Conservation (phyloP, 176 grass and related monocot species). For the Thalia dealbata region DNA sequence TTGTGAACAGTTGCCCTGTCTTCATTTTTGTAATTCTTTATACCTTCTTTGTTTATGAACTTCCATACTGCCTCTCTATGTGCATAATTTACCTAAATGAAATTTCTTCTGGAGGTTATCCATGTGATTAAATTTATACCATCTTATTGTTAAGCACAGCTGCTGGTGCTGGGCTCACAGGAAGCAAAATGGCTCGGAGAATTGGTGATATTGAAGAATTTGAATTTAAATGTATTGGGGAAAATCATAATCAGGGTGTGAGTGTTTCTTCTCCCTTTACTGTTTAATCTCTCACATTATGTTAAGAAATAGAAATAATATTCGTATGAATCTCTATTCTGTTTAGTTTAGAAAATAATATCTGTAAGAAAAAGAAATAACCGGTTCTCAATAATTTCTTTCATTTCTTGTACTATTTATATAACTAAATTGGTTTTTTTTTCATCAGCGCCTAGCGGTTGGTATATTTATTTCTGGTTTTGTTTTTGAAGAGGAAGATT, state of each 20-base stretch:
- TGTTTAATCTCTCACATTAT: not conserved
- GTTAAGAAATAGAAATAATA: not conserved
- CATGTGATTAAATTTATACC: conserved; percentile 14
- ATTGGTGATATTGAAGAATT: conserved; percentile 84
- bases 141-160: conserved; percentile 41
- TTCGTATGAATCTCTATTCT: conserved; percentile 19
- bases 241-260: conserved; percentile 94
- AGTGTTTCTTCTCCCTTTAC: conserved; percentile 31
- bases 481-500: conserved; percentile 69
- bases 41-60: not conserved
- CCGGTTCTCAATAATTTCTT: not conserved
- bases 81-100: no score
- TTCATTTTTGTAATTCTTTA: not conserved
- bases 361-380: no score
- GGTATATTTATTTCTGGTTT: conserved; percentile 70
- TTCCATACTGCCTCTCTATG: not conserved
- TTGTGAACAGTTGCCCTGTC: not conserved
- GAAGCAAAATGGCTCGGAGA: conserved; percentile 89
- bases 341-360: not conserved
- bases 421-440: conserved; percentile 16
- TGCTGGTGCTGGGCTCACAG: conserved; percentile 96
- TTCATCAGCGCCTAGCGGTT: conserved; percentile 67
- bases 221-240: conserved; percentile 72
- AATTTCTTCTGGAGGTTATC: not conserved
- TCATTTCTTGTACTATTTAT: not conserved